Evolutionary conservation across 2,329 filamentous ascomycete species (phyloP).

Genomic region (Sporothrix brunneoviolacea): DNA sequence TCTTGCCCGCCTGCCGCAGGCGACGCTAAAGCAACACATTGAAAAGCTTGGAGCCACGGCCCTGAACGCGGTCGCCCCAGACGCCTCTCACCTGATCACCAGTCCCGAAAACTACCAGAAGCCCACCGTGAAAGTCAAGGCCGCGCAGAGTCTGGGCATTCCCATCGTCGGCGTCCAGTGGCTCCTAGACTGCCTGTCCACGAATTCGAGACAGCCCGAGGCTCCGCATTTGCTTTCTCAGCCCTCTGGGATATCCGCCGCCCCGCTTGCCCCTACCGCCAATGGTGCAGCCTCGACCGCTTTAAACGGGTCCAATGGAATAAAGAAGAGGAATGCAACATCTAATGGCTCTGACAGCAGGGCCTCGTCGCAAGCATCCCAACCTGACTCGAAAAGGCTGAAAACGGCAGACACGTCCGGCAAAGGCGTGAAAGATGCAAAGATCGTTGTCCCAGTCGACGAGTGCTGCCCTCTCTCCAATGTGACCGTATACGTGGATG

Average conservation of each 20-base stretch:
- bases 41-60: conserved; percentile 42
- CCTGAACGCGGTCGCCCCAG: conserved; percentile 39
- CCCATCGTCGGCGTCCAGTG: conserved; percentile 54
- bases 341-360: conserved; percentile 19
- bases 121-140: conserved; percentile 43
- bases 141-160: conserved; percentile 40
- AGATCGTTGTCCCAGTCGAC: conserved; percentile 45
- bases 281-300: background rate
- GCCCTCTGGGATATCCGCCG: background rate
- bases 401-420: background rate
- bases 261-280: conserved; percentile 1
- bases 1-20: conserved; percentile 49
- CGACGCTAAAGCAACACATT: conserved; percentile 39
- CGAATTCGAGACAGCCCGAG: conserved; percentile 33
- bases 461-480: conserved; percentile 31
- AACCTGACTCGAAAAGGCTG: background rate
- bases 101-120: conserved; percentile 46
- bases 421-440: conserved; percentile 20
- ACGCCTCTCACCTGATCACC: conserved; percentile 52
- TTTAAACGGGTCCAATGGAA: background rate
- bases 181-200: conserved; percentile 49
- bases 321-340: conserved; percentile 20
- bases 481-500: conserved; percentile 58
- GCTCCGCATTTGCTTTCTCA: conserved; percentile 15
- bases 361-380: conserved; percentile 16